phyloP scores from a whole-genome alignment of 495 filamentous ascomycete genomes.

The Cryomyces minteri region DNA sequence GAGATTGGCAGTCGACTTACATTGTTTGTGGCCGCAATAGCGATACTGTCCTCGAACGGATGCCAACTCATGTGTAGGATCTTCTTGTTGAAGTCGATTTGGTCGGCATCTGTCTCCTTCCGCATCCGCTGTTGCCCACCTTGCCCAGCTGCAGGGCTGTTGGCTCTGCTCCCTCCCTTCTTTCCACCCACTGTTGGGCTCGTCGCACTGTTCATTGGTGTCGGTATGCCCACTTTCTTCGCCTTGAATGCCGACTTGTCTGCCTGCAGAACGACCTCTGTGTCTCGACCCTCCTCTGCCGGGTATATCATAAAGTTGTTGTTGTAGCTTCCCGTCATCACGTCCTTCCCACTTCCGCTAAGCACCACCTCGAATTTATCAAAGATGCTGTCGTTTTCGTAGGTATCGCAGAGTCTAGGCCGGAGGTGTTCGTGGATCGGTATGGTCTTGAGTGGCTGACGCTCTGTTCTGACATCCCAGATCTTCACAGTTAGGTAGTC shows the following conservation, averaged over 20 bases:
- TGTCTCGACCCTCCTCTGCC: constrained; percentile 84
- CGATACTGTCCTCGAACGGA: constrained; percentile 98
- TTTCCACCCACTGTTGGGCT: constrained; percentile 51
- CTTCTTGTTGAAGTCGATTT: constrained; percentile 99
- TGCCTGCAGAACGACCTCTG: constrained; percentile 91
- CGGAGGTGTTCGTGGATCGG: constrained; percentile 95
- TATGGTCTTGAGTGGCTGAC: constrained; percentile 92
- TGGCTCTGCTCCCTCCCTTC: constrained; percentile 64
- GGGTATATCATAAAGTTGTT: constrained; percentile 99
- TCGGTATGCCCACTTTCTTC: constrained; percentile 96
- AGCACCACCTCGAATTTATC: constrained; percentile 99
- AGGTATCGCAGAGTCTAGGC: constrained; percentile 89
- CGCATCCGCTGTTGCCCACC: constrained; percentile 77
- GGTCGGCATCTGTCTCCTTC: constrained; percentile 97
- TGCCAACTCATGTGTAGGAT: constrained; percentile 99
- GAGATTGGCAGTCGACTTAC: constrained; percentile 34
- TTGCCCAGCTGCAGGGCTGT: constrained; percentile 67
- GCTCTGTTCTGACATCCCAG: constrained; percentile 99
- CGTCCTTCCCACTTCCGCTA: constrained; percentile 93
- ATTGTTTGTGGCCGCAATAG: constrained; percentile 98
- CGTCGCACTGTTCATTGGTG: constrained; percentile 73
- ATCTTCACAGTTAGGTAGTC: constrained; percentile 99
- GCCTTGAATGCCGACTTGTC: constrained; percentile 99
- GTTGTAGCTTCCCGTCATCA: constrained; percentile 99
- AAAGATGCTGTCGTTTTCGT: constrained; percentile 98